Evolutionary conservation across 257 asterid species (phyloP).

Genomic region (Penstemon newberryi): DNA sequence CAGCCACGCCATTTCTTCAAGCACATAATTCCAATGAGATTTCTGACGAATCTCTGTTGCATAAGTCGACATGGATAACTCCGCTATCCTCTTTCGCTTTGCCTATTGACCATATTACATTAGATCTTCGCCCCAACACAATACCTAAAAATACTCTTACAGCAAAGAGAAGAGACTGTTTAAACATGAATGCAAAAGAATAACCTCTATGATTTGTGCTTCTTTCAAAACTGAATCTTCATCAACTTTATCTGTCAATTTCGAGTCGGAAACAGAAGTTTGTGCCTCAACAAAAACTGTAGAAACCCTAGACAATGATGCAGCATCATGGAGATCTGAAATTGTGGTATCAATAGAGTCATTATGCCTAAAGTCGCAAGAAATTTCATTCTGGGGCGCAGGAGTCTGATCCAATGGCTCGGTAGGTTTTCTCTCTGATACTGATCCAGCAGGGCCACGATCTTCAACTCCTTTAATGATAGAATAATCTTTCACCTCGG

Average conservation of each 20-base stretch:
- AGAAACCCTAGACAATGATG: constrained; percentile 35
- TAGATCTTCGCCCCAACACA: constrained; percentile 38
- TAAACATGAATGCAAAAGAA: constrained; percentile 29
- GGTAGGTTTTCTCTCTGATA: constrained; percentile 37
- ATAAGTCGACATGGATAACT: constrained; percentile 52
- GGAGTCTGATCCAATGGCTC: constrained; percentile 30
- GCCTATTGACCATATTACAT: constrained; percentile 67
- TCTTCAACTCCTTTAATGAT: constrained; percentile 36
- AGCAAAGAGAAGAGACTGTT: constrained; percentile 21
- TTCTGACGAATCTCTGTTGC: constrained; percentile 43
- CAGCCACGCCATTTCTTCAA: constrained; percentile 97
- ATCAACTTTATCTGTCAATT: constrained; percentile 45
- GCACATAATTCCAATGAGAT: constrained; percentile 89
- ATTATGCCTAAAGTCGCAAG: constrained; percentile 33
- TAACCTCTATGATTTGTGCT: constrained; percentile 84
- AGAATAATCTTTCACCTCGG: constrained; percentile 39
- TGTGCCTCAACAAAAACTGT: constrained; percentile 40
- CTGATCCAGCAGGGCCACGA: constrained; percentile 40
- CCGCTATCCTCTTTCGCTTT: constrained; percentile 69
- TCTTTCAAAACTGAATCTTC: constrained; percentile 86
- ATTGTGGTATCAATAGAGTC: constrained; percentile 38
- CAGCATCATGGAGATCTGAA: constrained; percentile 39
- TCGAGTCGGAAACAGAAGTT: constrained; percentile 37
- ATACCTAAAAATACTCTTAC: constrained; percentile 31
- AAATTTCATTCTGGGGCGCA: constrained; percentile 35